A percentile compares a stretch with the other conserved stretches of the same genome.
Evolutionary conservation across 441 rosid genomes (phyloP).

Genomic region (Populus hybrid): DNA sequence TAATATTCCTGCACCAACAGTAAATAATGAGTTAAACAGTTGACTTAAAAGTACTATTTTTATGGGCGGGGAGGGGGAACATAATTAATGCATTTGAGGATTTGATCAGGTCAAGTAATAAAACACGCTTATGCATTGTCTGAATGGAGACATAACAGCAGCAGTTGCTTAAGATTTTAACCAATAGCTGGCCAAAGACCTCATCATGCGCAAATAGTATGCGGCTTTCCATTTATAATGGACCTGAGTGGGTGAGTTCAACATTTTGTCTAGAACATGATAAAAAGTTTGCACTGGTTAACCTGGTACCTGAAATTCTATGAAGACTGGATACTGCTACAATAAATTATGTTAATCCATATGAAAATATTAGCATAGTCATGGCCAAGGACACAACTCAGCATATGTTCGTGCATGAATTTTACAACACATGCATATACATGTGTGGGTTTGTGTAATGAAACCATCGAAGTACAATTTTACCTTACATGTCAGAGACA

Average conservation of each 20-base stretch:
- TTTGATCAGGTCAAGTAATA: background rate
- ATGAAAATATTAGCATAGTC: background rate
- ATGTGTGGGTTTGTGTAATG: background rate
- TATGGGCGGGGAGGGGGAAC: background rate
- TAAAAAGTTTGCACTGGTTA: background rate
- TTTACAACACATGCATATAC: background rate
- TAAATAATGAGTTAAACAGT: background rate
- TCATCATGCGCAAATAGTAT: background rate
- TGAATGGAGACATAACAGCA: background rate
- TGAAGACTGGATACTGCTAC: background rate
- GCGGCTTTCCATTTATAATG: background rate
- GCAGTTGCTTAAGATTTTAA: background rate
- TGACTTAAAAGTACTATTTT: background rate
- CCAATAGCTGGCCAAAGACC: background rate
- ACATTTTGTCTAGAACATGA: background rate
- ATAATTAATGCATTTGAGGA: conserved; percentile 4
- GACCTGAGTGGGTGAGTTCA: too few relatives aligned
- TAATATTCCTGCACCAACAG: conserved; percentile 67
- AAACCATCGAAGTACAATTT: conserved; percentile 4
- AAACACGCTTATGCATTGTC: background rate
- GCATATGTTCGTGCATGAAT: background rate
- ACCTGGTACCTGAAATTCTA: background rate
- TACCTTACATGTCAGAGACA: conserved; percentile 96
- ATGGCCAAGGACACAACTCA: background rate
- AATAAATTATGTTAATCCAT: too few relatives aligned